Percentiles rank a stretch among this genome's conserved stretches.
Conservation (phyloP, 164 flowering plant species). For the Vitis labrusca region DNA sequence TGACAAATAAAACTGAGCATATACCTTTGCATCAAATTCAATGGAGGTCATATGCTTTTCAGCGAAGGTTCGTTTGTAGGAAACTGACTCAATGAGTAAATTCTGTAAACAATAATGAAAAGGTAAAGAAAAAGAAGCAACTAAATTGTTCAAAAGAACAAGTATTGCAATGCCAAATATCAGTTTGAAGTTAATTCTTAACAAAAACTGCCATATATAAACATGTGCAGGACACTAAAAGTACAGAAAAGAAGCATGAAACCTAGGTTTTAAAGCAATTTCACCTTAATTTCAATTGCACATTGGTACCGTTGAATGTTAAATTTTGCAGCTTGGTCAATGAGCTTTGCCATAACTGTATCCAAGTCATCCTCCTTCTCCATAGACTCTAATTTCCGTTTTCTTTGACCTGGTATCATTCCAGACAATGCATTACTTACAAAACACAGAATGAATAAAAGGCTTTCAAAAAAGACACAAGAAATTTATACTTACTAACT, state of each 20-base stretch:
- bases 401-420: slow-evolving; percentile 55
- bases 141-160: not conserved
- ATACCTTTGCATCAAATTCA: slow-evolving; percentile 85
- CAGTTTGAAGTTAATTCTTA: not conserved
- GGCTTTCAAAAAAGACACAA: not conserved
- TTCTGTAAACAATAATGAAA: slow-evolving; percentile 35
- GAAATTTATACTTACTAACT: slow-evolving; percentile 48
- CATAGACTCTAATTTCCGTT: slow-evolving; percentile 52
- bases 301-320: slow-evolving; percentile 50
- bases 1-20: not conserved
- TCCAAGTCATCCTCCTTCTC: slow-evolving; percentile 65
- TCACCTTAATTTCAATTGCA: slow-evolving; percentile 68
- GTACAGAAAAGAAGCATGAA: not conserved
- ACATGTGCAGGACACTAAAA: not conserved
- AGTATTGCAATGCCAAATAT: not conserved
- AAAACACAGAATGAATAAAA: not conserved
- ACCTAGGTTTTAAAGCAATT: slow-evolving; percentile 5
- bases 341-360: slow-evolving; percentile 45
- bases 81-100: slow-evolving; percentile 65
- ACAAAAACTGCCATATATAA: slow-evolving; percentile 1
- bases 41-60: slow-evolving; percentile 58
- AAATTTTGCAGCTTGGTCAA: slow-evolving; percentile 48
- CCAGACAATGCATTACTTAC: slow-evolving; percentile 1
- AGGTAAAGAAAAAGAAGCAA: slow-evolving; percentile 4
- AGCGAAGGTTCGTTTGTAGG: slow-evolving; percentile 54